Conservation (phyloP, 2,329 filamentous ascomycete species). For the Dactylellina cionopaga region DNA sequence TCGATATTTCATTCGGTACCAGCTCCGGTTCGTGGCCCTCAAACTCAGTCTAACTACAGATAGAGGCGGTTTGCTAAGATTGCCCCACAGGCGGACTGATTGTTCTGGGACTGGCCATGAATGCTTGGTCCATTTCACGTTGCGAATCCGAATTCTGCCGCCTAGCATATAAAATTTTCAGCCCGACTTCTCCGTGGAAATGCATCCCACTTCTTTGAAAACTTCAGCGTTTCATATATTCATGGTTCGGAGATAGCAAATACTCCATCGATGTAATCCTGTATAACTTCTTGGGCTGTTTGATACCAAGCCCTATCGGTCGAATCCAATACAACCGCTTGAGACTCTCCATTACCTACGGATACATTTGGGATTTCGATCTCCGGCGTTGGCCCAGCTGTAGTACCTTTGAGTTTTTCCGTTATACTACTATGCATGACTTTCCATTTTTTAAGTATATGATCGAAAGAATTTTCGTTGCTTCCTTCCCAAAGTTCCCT, state of each 20-base stretch:
- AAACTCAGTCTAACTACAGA: too few species aligned
- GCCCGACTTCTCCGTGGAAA: not conserved
- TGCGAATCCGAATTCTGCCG: not conserved
- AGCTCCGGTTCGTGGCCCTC: not conserved
- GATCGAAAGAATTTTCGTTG: too few species aligned
- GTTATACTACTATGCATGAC: too few species aligned
- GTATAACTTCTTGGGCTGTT: too few species aligned
- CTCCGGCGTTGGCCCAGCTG: too few species aligned
- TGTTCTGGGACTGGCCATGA: not conserved
- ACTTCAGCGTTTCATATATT: not conserved
- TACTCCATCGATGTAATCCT: not conserved
- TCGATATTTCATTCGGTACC: constrained; percentile 4
- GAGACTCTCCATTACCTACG: too few species aligned
- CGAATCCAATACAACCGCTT: too few species aligned
- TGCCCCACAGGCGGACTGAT: not conserved
- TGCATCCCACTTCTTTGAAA: not conserved
- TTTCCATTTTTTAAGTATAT: too few species aligned
- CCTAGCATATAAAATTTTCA: not conserved
- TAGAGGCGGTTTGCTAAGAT: not conserved
- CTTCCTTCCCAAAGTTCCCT: too few species aligned
- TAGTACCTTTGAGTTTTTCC: too few species aligned
- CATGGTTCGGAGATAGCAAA: constrained; percentile 1
- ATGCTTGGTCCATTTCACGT: not conserved
- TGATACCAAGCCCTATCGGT: too few species aligned
- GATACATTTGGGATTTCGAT: too few species aligned